Conservation (phyloP, 306 rosid genomes). For the Cyclanthera cordifolia region DNA sequence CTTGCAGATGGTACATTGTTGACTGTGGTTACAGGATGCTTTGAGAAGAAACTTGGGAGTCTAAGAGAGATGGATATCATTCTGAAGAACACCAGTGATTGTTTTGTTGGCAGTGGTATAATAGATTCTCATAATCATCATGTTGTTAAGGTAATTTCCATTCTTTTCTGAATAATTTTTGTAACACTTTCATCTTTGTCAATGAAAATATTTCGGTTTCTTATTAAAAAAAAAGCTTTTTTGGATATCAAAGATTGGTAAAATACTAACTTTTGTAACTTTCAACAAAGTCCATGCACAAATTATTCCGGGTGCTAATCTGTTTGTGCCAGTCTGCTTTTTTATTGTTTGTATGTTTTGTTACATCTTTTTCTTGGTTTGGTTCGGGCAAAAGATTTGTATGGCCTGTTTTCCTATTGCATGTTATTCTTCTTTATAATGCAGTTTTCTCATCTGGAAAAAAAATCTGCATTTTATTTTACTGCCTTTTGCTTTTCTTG, state of each 20-base stretch:
- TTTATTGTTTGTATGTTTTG: not conserved
- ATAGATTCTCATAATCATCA: slow-evolving; percentile 33
- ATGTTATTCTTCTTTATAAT: not conserved
- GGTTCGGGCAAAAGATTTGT: not conserved
- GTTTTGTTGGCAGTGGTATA: slow-evolving; percentile 26
- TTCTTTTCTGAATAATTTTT: no score
- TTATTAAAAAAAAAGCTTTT: no score
- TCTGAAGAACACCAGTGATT: slow-evolving; percentile 42
- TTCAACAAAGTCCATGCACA: not conserved
- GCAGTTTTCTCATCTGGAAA: not conserved
- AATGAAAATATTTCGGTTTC: no score
- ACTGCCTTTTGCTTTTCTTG: not conserved
- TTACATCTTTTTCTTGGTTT: not conserved
- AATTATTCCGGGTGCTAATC: not conserved
- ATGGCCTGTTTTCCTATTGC: not conserved
- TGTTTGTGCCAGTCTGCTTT: not conserved
- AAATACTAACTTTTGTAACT: not conserved
- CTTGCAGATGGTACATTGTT: slow-evolving; percentile 48
- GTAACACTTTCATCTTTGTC: no score
- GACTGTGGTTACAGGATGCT: slow-evolving; percentile 38
- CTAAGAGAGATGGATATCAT: slow-evolving; percentile 43
- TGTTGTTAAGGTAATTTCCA: slow-evolving; percentile 40
- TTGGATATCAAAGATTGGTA: slow-evolving; percentile 1
- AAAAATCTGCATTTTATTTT: no score
- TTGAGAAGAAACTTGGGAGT: slow-evolving; percentile 49